Percentiles rank a stretch among this genome's conserved stretches.
Evolutionary conservation across 495 filamentous ascomycete species (phyloP).

Genomic region (Penicillium goetzii): DNA sequence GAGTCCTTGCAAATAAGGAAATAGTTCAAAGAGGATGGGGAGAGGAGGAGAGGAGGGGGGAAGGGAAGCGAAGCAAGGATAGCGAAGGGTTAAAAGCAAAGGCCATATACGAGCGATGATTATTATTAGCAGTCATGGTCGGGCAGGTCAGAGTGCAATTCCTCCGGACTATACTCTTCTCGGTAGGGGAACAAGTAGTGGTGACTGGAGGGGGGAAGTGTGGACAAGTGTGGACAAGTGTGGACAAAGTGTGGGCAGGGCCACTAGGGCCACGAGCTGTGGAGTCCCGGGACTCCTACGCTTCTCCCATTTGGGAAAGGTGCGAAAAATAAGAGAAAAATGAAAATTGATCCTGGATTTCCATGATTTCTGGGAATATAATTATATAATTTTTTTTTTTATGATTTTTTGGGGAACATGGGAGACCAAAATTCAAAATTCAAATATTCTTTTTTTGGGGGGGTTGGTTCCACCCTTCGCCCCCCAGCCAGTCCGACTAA

Average conservation of each 20-base stretch:
- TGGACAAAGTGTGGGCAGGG: background rate
- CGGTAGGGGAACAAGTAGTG: background rate
- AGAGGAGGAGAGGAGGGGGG: conserved; percentile 24
- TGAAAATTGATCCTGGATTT: conserved; percentile 16
- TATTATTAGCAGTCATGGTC: conserved; percentile 35
- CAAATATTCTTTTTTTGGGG: conserved; percentile 8
- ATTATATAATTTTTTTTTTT: background rate
- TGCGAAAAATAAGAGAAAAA: conserved; percentile 8
- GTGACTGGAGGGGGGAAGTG: background rate
- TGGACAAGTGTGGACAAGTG: background rate
- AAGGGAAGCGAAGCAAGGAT: conserved; percentile 31
- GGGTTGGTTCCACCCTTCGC: conserved; percentile 10
- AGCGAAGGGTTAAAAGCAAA: conserved; percentile 36
- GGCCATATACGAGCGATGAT: conserved; percentile 25
- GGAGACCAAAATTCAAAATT: background rate
- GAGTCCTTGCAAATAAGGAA: conserved; percentile 22
- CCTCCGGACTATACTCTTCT: background rate
- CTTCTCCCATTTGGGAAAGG: conserved; percentile 7
- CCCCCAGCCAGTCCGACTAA: conserved; percentile 11
- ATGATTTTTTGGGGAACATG: conserved; percentile 2
- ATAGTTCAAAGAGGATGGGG: conserved; percentile 20
- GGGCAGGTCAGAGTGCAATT: conserved; percentile 34
- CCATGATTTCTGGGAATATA: background rate
- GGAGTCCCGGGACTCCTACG: conserved; percentile 21
- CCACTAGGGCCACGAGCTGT: conserved; percentile 30